phyloP scores from a whole-genome alignment of 441 rosid species.

The Biscutella laevigata region DNA sequence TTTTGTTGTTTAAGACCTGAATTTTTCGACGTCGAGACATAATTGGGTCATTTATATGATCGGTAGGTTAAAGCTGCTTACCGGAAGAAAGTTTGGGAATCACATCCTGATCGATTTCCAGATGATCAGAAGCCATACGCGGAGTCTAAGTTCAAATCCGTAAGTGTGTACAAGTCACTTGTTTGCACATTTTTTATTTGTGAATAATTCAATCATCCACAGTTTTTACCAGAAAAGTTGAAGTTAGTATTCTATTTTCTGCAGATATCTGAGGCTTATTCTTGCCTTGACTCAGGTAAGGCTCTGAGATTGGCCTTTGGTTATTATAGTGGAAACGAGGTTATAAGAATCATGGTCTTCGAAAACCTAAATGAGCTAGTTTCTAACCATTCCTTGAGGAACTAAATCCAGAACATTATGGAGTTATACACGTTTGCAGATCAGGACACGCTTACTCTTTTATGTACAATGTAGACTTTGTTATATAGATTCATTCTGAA shows the following conservation, averaged over 20 bases:
- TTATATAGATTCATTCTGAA: background rate
- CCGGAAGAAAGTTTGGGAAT: constrained; percentile 75
- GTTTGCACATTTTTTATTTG: background rate
- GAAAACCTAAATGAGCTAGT: constrained; percentile 33
- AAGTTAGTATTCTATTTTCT: constrained; percentile 6
- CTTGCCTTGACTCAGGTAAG: constrained; percentile 56
- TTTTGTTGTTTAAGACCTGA: too few species aligned
- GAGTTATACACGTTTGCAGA: background rate
- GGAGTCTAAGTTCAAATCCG: constrained; percentile 71
- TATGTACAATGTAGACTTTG: background rate
- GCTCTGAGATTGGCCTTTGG: constrained; percentile 4
- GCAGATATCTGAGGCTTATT: constrained; percentile 74
- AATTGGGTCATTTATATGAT: too few species aligned
- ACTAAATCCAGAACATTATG: background rate
- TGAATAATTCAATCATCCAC: background rate
- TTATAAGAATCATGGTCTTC: constrained; percentile 30
- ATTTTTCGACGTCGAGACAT: too few species aligned
- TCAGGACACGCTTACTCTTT: background rate
- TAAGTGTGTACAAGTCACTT: constrained; percentile 25
- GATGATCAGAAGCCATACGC: constrained; percentile 46
- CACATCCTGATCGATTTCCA: constrained; percentile 82
- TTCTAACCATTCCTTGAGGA: background rate
- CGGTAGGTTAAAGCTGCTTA: constrained; percentile 85
- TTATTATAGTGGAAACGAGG: too few species aligned
- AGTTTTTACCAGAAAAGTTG: background rate